Conservation (phyloP, 257 asterid species). For the Solanum chiquidenum region DNA sequence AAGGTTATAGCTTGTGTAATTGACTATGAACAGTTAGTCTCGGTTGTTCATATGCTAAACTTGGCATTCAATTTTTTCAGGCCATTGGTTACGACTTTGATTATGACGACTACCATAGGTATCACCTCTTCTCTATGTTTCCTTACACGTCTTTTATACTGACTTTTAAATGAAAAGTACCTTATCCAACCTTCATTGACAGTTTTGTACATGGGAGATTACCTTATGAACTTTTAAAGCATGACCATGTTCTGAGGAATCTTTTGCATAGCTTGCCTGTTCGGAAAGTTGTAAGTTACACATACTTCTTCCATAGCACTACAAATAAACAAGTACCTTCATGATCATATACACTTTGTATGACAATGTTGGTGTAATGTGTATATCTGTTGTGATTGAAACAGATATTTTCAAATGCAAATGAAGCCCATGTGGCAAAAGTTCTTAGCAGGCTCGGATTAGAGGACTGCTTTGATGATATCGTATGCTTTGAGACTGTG, state of each 20-base stretch:
- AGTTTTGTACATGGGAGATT: constrained; percentile 86
- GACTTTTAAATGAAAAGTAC: not conserved
- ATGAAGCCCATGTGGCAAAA: constrained; percentile 80
- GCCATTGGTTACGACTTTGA: constrained; percentile 71
- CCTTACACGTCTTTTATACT: not conserved
- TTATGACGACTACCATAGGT: constrained; percentile 84
- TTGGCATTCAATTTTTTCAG: constrained; percentile 22
- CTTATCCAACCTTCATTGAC: not conserved
- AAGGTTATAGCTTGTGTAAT: not conserved
- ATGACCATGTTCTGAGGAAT: constrained; percentile 50
- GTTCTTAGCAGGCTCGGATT: constrained; percentile 66
- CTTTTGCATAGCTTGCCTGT: constrained; percentile 59
- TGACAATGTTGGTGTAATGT: not conserved
- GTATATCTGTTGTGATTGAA: not conserved
- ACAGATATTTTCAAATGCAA: constrained; percentile 89
- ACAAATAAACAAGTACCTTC: not conserved
- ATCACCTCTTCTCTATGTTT: not conserved
- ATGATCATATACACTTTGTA: not conserved
- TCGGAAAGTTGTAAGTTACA: constrained; percentile 69
- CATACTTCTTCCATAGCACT: not conserved
- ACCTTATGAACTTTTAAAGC: constrained; percentile 71
- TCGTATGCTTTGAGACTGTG: constrained; percentile 68
- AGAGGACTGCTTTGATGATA: constrained; percentile 73
- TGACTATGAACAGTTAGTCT: not conserved
- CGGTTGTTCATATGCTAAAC: not conserved